A percentile compares a stretch with the other conserved stretches of the same genome.
Evolutionary conservation across 1,284 basidiomycete genomes (phyloP).

Genomic region (Boletellus dicymbophilus): DNA sequence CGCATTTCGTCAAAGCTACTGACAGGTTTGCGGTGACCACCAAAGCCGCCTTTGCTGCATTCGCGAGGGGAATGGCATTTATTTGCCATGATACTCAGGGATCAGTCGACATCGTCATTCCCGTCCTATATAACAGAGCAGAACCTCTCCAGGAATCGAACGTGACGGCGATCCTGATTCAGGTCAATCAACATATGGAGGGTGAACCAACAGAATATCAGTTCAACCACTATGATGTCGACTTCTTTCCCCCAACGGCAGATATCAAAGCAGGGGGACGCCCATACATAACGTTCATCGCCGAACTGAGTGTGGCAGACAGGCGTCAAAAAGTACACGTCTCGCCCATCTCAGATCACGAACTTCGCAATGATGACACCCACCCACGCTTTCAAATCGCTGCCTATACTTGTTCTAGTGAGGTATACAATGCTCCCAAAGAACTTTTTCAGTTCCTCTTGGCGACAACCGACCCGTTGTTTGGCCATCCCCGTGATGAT

Average conservation of each 20-base stretch:
- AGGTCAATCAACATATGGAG: not conserved
- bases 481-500: too few relatives aligned
- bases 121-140: not conserved
- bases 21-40: not conserved
- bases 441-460: too few relatives aligned
- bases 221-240: not conserved
- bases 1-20: slow-evolving; percentile 1
- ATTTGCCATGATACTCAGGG: not conserved
- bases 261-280: not conserved
- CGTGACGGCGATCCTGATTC: not conserved
- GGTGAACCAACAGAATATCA: not conserved
- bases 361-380: too few relatives aligned
- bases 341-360: too few relatives aligned
- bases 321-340: too few relatives aligned
- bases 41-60: not conserved
- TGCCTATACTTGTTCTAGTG: too few relatives aligned
- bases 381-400: too few relatives aligned
- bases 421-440: too few relatives aligned
- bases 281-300: not conserved
- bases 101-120: not conserved
- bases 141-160: not conserved
- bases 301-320: not conserved
- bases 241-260: too few relatives aligned
- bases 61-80: not conserved
- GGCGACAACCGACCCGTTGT: too few relatives aligned